phyloP scores from a whole-genome alignment of 305 asterid species.

The Solanum hybrid region DNA sequence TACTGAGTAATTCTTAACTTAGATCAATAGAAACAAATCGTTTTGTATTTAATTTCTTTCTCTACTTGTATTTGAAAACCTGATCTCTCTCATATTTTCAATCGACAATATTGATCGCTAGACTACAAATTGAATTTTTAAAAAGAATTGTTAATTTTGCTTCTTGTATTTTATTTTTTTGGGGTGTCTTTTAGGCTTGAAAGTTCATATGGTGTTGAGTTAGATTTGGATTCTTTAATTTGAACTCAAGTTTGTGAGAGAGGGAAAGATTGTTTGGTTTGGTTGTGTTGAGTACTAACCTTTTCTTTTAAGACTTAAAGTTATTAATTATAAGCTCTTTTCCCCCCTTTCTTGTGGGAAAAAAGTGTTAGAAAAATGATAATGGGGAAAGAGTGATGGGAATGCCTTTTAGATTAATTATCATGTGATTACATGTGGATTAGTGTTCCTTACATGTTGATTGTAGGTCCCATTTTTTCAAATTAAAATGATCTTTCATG shows the following conservation, averaged over 20 bases:
- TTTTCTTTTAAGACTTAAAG: conserved; percentile 6
- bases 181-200: conserved; percentile 1
- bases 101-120: background rate
- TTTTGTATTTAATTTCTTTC: background rate
- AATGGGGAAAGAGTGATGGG: background rate
- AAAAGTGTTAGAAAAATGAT: background rate
- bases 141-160: background rate
- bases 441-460: conserved; percentile 18
- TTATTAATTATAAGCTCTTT: background rate
- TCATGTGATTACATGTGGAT: conserved; percentile 64
- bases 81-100: background rate
- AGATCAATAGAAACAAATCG: background rate
- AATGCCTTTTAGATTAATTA: conserved; percentile 14
- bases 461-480: conserved; percentile 28
- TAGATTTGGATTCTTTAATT: conserved; percentile 44
- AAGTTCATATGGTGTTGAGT: conserved; percentile 4
- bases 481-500: conserved; percentile 27
- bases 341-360: background rate
- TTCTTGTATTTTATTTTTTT: background rate
- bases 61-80: background rate
- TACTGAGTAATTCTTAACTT: background rate
- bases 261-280: conserved; percentile 32
- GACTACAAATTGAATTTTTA: background rate
- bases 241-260: conserved; percentile 47
- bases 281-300: conserved; percentile 8